Evolutionary conservation across 2,329 filamentous ascomycete species (phyloP), one percentile per base, ranked within the genome.

Genomic region (Ascochyta fabae): DNA sequence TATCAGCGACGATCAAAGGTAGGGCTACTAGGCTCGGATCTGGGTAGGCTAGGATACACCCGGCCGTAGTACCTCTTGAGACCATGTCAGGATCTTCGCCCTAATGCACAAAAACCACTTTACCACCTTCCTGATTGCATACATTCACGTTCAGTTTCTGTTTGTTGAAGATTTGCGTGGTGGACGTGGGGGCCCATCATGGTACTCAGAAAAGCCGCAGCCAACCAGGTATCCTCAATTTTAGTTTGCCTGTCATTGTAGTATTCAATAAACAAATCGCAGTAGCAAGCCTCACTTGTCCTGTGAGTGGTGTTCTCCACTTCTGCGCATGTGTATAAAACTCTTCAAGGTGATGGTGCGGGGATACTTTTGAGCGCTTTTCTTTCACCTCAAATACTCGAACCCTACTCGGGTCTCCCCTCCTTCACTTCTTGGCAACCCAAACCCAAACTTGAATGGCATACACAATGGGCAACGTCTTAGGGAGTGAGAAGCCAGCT

Each of bases 21-120:
- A 43, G 19, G 33, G 38, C 19, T 43, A 16, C 26, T 48, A 33
- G 24, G 13, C 19, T 27, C 42, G 3, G 36, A 34, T 23, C 13
- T 47, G 43, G 41, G 43, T 39, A 43, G 16, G 15, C 41, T 51
- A 56, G 47, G 53, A 31, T 42, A 40, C 33, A 56, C 47, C 38
- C 33, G 43, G 23, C 36, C 31, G 38, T 16, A 41, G 47, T 33
- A 22, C 47, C 47, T 16, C 38, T 27, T 23, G n/a, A 4, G 3
- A 2, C n/a, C 10, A 22, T 22, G 33, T 51, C 47, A 43, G 36
- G 35, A 9, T 36, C 46, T 42, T 56, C 36, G 15, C 36, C 27
- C 31, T 42, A 42, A 38, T 46, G 42, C 31, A 43, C 24, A 42
- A 38, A 40, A n/a, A 12, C 26, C 15, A 27, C 15, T 27, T 16